Percentiles rank a stretch among this genome's conserved stretches.
Evolutionary conservation across 2,329 filamentous ascomycete genomes (phyloP).

Genomic region (Microdochium bolleyi): DNA sequence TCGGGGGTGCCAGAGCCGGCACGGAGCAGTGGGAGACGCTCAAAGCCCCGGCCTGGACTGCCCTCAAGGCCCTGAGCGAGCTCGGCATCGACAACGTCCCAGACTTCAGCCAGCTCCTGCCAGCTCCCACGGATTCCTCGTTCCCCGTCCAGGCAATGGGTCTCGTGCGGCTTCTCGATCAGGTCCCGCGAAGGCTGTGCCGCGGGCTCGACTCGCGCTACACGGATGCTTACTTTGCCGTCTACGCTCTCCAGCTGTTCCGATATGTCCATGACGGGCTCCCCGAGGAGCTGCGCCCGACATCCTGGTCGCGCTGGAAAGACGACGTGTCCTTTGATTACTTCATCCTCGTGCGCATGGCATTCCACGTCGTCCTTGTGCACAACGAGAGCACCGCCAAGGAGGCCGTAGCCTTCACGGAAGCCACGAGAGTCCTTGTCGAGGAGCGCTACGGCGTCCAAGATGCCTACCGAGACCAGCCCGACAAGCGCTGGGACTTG

Average conservation of each 20-base stretch:
- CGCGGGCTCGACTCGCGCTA: conserved; percentile 12
- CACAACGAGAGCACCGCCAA: conserved; percentile 9
- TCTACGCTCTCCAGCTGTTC: conserved; percentile 7
- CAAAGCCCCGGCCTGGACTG: conserved; percentile 6
- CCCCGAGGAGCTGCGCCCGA: conserved; percentile 5
- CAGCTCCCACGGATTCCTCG: conserved; percentile 6
- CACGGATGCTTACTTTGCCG: conserved; percentile 12
- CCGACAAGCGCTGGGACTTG: conserved; percentile 5
- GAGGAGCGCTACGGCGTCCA: conserved; percentile 7
- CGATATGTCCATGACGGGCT: conserved; percentile 2
- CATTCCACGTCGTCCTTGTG: conserved; percentile 10
- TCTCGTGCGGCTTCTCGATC: conserved; percentile 14
- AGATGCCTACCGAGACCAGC: conserved; percentile 6
- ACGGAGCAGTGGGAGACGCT: background rate
- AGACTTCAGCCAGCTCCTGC: conserved; percentile 15
- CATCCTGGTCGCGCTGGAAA: conserved; percentile 6
- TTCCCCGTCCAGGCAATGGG: conserved; percentile 15
- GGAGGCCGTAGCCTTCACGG: conserved; percentile 5
- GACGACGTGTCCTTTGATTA: conserved; percentile 9
- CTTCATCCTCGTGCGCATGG: conserved; percentile 10
- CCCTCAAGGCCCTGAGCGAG: conserved; percentile 12
- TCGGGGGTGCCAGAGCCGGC: conserved; percentile 1
- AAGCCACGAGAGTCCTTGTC: conserved; percentile 8
- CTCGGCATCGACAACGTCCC: conserved; percentile 8
- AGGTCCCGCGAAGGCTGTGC: conserved; percentile 11